A percentile compares a stretch with the other conserved stretches of the same genome.
These are phyloP conservation scores for Pythium folliculosum DNA, from an alignment of 352 stramenopile species.

Conservation along the genomic window DNA sequence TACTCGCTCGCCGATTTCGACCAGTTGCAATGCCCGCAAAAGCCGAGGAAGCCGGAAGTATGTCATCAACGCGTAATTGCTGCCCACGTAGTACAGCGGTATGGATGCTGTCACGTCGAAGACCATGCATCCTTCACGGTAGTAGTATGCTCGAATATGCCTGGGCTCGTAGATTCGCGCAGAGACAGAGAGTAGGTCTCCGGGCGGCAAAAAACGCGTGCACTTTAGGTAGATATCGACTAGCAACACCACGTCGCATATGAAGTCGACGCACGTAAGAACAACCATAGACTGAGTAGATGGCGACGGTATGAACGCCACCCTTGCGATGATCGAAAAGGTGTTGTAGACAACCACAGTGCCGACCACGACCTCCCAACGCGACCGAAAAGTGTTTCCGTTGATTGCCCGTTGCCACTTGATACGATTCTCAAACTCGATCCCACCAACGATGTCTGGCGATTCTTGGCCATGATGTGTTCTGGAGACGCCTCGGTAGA, in stretches of 20 bases:
- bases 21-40: slow-evolving; percentile 30
- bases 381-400: slow-evolving; percentile 28
- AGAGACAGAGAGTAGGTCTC: slow-evolving; percentile 22
- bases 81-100: slow-evolving; percentile 41
- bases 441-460: background rate
- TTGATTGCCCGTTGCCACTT: slow-evolving; percentile 38
- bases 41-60: slow-evolving; percentile 35
- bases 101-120: slow-evolving; percentile 28
- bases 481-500: slow-evolving; percentile 9
- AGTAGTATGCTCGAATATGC: slow-evolving; percentile 33
- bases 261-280: slow-evolving; percentile 32
- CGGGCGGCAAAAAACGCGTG: slow-evolving; percentile 28
- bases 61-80: slow-evolving; percentile 39
- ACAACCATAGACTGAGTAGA: slow-evolving; percentile 23
- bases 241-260: slow-evolving; percentile 31
- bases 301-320: slow-evolving; percentile 28
- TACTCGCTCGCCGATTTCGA: slow-evolving; percentile 28
- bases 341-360: slow-evolving; percentile 40
- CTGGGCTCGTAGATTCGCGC: slow-evolving; percentile 15
- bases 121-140: slow-evolving; percentile 31
- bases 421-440: slow-evolving; percentile 13
- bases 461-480: slow-evolving; percentile 21
- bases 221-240: slow-evolving; percentile 43
- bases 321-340: slow-evolving; percentile 34
- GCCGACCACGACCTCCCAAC: slow-evolving; percentile 34